Evolutionary conservation across 331 rosid species (phyloP), one percentile per base, ranked within the genome.

Genomic region (Quercus tomentella): DNA sequence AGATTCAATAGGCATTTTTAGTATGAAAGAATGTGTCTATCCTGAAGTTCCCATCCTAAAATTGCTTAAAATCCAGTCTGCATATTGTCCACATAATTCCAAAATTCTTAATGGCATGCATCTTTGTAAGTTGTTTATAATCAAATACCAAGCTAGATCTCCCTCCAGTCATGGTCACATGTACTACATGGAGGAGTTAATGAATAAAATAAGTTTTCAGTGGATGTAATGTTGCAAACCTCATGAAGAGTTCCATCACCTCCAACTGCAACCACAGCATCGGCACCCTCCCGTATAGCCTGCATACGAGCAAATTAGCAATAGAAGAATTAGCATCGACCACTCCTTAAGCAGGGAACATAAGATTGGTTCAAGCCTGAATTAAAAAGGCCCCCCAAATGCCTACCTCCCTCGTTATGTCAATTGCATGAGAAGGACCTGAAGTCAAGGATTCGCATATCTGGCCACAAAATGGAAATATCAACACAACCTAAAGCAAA

Each of bases 241-340:
- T 95, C 99, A 77, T 95, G 99, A 82, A 96, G 91, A 45, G 99
- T 96, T 88, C 99, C 97, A 79, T 93, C 98, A 76, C 98, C 98
- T 81, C 99, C 99, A 78, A 96, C 99, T 37, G 94, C 93, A 68
- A 96, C 84, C 61, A 93, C 97, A 83, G 97, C 93, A 72, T 91
- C 92, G 43, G 94, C 96, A 56, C 99, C 98, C 75, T 96, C 98
- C 76, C 89, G 77, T 74, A 96, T 91, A 78, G 98, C 97, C 99
- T 96, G 84, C 72, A 84, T 9, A 74, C 57, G 70, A 84, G 10
- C 15, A 41, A 61, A 78, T 57, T 69, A 73, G 57, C 56, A 73
- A 65, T 51, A 8, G 58, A 75, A 23, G 10, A 77, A 58, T 56
- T 28, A 56, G 11, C 41, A 31, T 58, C 25, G 76, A 63, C 15